A percentile compares a stretch with the other conserved stretches of the same genome.
Conservation (phyloP, 169 alveolate species). For the Plasmodium vivax region DNA sequence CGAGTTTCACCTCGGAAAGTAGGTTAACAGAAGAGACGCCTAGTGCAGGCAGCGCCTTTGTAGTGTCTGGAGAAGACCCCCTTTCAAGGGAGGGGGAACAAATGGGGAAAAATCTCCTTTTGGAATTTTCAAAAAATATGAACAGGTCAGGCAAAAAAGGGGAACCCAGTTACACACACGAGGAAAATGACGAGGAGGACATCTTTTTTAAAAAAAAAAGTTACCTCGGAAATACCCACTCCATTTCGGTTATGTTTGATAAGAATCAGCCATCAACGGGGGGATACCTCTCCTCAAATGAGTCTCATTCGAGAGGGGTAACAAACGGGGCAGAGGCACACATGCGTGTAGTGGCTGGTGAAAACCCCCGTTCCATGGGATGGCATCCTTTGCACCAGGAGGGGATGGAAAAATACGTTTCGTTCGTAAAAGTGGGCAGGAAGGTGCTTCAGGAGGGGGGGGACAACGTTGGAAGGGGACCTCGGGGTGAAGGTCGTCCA, state of each 20-base stretch:
- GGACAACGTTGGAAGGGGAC: neutral
- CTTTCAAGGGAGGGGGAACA: neutral
- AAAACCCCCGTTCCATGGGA: neutral
- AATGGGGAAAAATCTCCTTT: neutral
- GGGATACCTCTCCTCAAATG: neutral
- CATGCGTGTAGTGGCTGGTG: neutral
- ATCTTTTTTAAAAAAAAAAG: neutral
- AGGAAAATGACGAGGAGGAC: neutral
- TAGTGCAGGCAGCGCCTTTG: neutral
- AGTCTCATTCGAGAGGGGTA: neutral
- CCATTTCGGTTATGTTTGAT: neutral
- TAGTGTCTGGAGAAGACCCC: neutral
- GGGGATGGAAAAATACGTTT: neutral
- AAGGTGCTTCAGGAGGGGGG: neutral
- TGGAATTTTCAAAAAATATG: neutral
- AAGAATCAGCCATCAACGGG: neutral
- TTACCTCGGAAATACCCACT: neutral
- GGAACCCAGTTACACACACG: neutral
- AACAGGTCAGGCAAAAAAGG: neutral
- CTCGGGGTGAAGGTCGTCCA: neutral
- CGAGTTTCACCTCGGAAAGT: neutral
- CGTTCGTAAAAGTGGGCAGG: neutral
- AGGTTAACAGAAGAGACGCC: neutral
- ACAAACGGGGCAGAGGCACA: neutral
- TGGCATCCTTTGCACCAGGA: neutral